Percentiles rank a stretch among this genome's conserved stretches.
Conservation (phyloP, 306 rosid genomes). For the Potentilla sterilis region DNA sequence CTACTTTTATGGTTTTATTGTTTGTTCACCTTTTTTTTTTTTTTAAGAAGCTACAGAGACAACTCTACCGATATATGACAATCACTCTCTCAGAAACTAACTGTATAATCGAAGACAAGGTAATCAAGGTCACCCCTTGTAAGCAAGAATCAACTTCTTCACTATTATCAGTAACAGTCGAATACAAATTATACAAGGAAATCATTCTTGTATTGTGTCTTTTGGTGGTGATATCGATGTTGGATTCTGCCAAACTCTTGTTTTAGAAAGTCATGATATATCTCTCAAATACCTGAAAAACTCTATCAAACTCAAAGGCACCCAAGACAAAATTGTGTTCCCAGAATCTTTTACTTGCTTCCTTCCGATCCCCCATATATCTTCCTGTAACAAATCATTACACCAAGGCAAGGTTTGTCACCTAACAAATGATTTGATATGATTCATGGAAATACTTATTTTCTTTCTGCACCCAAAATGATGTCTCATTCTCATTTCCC, state of each 20-base stretch:
- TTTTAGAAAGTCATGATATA: constrained; percentile 31
- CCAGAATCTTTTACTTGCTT: neutral
- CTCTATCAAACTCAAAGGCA: constrained; percentile 10
- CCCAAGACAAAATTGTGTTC: constrained; percentile 9
- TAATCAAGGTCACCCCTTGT: no score
- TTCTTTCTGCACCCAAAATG: constrained; percentile 15
- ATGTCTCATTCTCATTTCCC: constrained; percentile 5
- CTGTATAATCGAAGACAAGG: no score
- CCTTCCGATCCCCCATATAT: no score
- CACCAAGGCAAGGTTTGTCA: constrained; percentile 21
- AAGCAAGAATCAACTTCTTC: no score
- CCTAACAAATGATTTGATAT: constrained; percentile 12
- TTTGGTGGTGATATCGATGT: constrained; percentile 44
- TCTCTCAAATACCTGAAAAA: constrained; percentile 22
- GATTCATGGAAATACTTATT: constrained; percentile 1
- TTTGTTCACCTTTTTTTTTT: no score
- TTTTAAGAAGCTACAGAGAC: no score
- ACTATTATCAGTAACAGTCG: no score
- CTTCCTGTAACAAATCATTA: constrained; percentile 27
- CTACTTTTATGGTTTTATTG: no score
- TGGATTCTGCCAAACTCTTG: constrained; percentile 34
- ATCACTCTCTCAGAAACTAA: no score
- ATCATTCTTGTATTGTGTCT: constrained; percentile 46
- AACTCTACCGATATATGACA: no score
- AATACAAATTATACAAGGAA: neutral